Evolutionary conservation across 2,329 filamentous ascomycete genomes (phyloP).

Genomic region (Cucurbitaria berberidis): DNA sequence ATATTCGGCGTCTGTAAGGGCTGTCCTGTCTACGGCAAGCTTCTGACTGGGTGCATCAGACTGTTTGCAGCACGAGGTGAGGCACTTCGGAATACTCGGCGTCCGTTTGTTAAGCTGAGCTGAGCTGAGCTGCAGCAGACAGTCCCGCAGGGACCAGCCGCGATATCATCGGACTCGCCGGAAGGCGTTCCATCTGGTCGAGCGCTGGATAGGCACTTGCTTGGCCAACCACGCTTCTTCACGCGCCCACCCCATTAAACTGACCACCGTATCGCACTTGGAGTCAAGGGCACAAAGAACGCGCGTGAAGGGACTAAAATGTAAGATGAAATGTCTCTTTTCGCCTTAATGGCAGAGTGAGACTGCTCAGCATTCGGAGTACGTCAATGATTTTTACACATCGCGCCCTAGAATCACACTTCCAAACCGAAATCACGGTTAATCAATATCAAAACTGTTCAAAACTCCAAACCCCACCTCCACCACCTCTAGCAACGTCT

Average conservation of each 20-base stretch:
- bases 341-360: constrained; percentile 19
- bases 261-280: constrained; percentile 28
- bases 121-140: constrained; percentile 16
- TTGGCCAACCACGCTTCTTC: constrained; percentile 22
- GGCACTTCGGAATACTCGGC: neutral
- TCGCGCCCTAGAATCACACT: too few species aligned
- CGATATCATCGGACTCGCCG: constrained; percentile 32
- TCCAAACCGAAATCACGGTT: too few species aligned
- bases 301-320: constrained; percentile 13
- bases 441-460: too few species aligned
- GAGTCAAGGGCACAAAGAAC: constrained; percentile 25
- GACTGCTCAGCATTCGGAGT: too few species aligned
- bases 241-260: constrained; percentile 8
- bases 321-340: too few species aligned
- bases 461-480: too few species aligned
- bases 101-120: constrained; percentile 18
- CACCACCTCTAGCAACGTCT: too few species aligned
- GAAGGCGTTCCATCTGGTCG: constrained; percentile 25
- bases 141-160: constrained; percentile 26
- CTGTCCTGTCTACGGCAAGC: constrained; percentile 27
- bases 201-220: constrained; percentile 27
- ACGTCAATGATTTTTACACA: too few species aligned
- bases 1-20: constrained; percentile 22
- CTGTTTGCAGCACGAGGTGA: constrained; percentile 23
- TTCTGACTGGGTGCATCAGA: constrained; percentile 23